Base-by-base conservation (phyloP, 352 stramenopile genomes). In the Pythium coloratum region DNA sequence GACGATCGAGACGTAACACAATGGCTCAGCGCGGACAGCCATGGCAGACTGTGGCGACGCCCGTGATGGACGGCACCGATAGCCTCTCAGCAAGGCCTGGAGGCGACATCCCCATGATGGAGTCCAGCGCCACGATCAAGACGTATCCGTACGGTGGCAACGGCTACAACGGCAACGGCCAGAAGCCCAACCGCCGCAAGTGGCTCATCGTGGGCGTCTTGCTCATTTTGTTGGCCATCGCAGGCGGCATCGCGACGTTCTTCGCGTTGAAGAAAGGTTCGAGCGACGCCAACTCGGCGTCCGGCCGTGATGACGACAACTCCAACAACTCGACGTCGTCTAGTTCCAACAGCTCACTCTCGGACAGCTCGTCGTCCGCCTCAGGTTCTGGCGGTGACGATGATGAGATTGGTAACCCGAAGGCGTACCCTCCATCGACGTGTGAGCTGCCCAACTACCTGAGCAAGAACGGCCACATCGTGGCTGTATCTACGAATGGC, bases 391-490 rank as follows among this genome's bases (percentile, higher is more conserved):
- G 7, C 18, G 55, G 20, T 0, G 63, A 64, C 6, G 46, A 53
- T 20, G 46, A 53, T 24, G 63, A 69, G 34, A 28, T 60, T 0
- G 63, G 46, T 12, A 69, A 69, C 63, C 63, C 63, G 20, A 69
- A 69, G 49, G 44, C 63, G 32, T 69, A 69, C 55, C 44, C 63
- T 0, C 9, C 63, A 13, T 64, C 55, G 55, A 51, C 54, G 3
- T 94, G 86, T 46, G 76, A 87, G 57, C 62, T 88, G 63, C 81
- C 83, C 10, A 78, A 94, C 55, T 94, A 91, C 64, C 69, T 87
- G 64, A 92, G 77, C 69, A 91, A 92, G 70, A 84, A 91, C 50
- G 84, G 84, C 6, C 67, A 80, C 38, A 73, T 93, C 24, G 73
- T 80, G 14, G 81, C 82, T 1, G 77, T 91, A 32, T 56, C 84